Evolutionary conservation across 495 filamentous ascomycete species (phyloP), one percentile per base, ranked within the genome.

Genomic region (Aspergillus sparsus): DNA sequence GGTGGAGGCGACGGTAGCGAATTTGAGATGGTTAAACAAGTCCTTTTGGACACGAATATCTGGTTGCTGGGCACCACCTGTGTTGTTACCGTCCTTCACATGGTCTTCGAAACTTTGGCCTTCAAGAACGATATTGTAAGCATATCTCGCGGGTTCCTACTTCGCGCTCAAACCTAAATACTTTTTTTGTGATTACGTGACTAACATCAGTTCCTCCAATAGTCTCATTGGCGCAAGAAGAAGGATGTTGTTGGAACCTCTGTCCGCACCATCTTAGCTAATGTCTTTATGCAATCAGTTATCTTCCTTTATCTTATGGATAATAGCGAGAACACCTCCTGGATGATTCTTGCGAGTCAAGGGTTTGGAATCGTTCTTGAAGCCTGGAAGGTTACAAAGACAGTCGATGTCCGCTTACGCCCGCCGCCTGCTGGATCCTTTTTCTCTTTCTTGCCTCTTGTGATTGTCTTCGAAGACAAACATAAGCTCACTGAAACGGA

Each of bases 221-320:
- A 81, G 79, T 83, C 91, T 31, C 94, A 98, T 75, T 98, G 93
- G 84, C 90, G 91, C 66, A 97, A 98, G 77, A 98, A 98, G 90
- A 98, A 98, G 78, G 95, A 98, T 78, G 90, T 93, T 53, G 91
- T 98, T 36, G 94, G 94, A 55, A 91, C 96, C 32, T 96, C 92
- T 7, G 89, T 98, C 45, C 90, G 94, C 37, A 95, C 95, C 8
- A 98, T 98, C 68, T 80, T 98, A 42, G 93, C 90, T 62, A 98
- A 98, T 68, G 93, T 98, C 62, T 92, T 98, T 74, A 98, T 98
- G 94, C 94, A 98, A 71, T 74, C 79, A 11, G 84, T 98, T 67
- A 97, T 98, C 73, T 96, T 98, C 83, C 85, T 98, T 31, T 98
- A 98, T 74, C 82, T 98, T n/a, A 78, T 98, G 68, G 94, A 98